Evolutionary conservation across 192 early-diverging fungal species (phyloP), one percentile per base, ranked within the genome.

Genomic region (Linnemannia zychae): DNA sequence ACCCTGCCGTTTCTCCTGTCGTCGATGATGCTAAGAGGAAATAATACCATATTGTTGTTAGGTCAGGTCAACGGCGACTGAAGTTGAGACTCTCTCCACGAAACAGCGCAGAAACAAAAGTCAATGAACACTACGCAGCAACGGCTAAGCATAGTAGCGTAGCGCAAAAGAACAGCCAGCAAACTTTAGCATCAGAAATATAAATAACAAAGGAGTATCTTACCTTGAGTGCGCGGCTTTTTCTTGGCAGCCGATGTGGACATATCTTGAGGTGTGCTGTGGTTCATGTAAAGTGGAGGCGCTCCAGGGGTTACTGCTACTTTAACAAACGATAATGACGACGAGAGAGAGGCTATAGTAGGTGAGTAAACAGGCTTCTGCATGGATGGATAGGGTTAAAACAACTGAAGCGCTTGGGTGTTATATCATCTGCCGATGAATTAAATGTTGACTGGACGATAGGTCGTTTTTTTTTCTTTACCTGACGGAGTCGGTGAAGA

Each of bases 221-320:
- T n/a, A 84, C 77, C 77, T 71, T 79, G 77, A 46, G 33, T 69
- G 36, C 77, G 77, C 48, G 70, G 57, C 65, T 72, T 84, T 79
- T 84, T 78, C 77, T 84, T 84, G 65, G 68, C 67, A 63, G 52
- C 48, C 24, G 76, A 79, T 2, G 79, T 75, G 7, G 79, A 75
- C 73, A 81, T 73, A 9, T 67, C 71, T 31, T 67, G 46, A 20
- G 49, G 31, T 34, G 63, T 48, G 20, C 72, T 82, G 31, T 68
- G 57, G 57, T 46, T 50, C 70, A 72, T 77, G 31, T 46, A 38
- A 12, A 75, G 67, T 63, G 57, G 57, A 22, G 57, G 12, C 13
- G 7, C 11, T 1, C 28, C 57, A 63, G 57, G 57, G 57, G 28
- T 31, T 63, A 3, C 13, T 63, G 57, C 57, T 63, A 63, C 57